A percentile compares a stretch with the other conserved stretches of the same genome.
phyloP scores from a whole-genome alignment of 176 grass and related monocot species.

The Elaeis guineensis region DNA sequence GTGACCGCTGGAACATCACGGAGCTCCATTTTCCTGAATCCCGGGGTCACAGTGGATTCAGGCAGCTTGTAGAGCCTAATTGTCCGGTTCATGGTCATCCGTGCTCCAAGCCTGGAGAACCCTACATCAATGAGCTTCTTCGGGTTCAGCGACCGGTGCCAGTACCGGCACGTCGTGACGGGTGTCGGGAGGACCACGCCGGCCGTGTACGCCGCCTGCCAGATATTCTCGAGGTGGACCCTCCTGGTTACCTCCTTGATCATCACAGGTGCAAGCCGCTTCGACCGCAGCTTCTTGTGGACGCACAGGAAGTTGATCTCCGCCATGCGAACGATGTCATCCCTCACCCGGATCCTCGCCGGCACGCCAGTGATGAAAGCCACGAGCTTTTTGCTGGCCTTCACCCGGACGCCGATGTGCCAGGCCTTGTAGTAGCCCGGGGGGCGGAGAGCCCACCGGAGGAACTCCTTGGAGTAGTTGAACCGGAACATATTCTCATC shows the following conservation, averaged over 20 bases:
- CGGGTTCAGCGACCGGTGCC: conserved; percentile 91
- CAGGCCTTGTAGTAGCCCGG: conserved; percentile 79
- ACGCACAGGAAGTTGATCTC: conserved; percentile 99
- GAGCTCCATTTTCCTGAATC: conserved; percentile 88
- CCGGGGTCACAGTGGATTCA: conserved; percentile 60
- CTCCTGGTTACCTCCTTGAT: conserved; percentile 95
- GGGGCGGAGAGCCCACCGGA: conserved; percentile 88
- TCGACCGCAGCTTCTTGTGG: conserved; percentile 99
- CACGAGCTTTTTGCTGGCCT: conserved; percentile 78
- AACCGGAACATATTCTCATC: conserved; percentile 99
- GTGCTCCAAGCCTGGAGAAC: conserved; percentile 75
- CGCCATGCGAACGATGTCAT: conserved; percentile 80
- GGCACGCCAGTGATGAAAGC: conserved; percentile 96
- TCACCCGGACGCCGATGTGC: conserved; percentile 99
- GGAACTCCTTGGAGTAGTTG: conserved; percentile 91
- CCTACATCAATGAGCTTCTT: conserved; percentile 98
- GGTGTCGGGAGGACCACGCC: conserved; percentile 88
- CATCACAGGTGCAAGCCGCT: conserved; percentile 94
- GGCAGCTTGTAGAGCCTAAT: conserved; percentile 93
- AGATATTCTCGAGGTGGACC: conserved; percentile 94
- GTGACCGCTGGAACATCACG: conserved; percentile 83
- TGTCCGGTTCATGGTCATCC: conserved; percentile 98
- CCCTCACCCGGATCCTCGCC: conserved; percentile 71
- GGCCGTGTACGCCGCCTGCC: conserved; percentile 97
- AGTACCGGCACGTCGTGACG: conserved; percentile 91